phyloP scores from a whole-genome alignment of 352 stramenopile species.

The Ochromonadaceae sp. region DNA sequence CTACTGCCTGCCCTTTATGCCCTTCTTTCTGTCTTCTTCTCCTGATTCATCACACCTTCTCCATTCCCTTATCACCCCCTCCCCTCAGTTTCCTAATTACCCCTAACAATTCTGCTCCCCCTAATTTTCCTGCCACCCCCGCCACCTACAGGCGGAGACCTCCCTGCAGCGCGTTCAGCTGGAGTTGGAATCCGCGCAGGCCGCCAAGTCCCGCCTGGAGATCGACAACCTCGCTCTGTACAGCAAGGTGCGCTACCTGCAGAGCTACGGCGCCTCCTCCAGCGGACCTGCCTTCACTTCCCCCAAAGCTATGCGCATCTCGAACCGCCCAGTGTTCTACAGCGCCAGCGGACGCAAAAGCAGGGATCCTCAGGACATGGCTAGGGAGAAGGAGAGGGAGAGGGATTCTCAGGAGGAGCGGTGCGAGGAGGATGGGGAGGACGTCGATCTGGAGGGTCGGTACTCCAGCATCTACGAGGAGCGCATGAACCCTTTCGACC shows the following conservation, averaged over 20 bases:
- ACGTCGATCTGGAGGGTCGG: conserved; percentile 44
- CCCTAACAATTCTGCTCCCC: too few relatives aligned
- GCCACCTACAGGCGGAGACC: not conserved
- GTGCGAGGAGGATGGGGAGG: conserved; percentile 4
- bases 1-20: too few relatives aligned
- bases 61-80: too few relatives aligned
- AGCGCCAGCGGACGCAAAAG: not conserved
- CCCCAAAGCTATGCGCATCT: conserved; percentile 16
- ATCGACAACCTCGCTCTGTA: conserved; percentile 73
- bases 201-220: conserved; percentile 39
- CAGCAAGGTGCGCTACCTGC: conserved; percentile 63
- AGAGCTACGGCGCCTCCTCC: conserved; percentile 11
- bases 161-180: not conserved
- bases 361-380: too few relatives aligned
- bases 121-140: too few relatives aligned
- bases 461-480: conserved; percentile 70
- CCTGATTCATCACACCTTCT: too few relatives aligned
- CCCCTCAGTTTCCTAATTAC: too few relatives aligned
- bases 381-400: conserved; percentile 27
- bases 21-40: too few relatives aligned
- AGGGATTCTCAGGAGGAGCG: not conserved
- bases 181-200: not conserved
- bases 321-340: not conserved
- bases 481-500: conserved; percentile 71
- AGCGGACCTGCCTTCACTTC: conserved; percentile 6